Base-by-base conservation (phyloP, 2,329 filamentous ascomycete species). In the Chrysoporthe puriensis region DNA sequence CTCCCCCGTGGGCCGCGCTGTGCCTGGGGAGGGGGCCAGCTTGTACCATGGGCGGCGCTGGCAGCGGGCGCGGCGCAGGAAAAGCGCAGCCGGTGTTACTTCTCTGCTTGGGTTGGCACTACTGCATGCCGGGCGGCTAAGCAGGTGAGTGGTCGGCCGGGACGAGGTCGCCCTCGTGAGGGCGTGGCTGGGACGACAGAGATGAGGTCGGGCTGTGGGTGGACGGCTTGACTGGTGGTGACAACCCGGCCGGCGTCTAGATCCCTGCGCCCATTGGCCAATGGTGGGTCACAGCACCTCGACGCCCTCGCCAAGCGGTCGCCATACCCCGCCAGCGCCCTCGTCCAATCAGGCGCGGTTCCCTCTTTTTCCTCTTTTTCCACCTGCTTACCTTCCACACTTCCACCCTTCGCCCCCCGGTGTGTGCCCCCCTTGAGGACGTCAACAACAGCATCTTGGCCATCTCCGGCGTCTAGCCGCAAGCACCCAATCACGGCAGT, bases 91-190 rank as follows among this genome's bases (percentile, higher is more conserved):
- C 71, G 70, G 70, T 73, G 71, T 73, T 72, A 66, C 48, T 73
- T 70, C 68, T 72, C 74, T 67, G 70, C 73, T 67, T 56, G 70
- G 70, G 44, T 32, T 32, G 73, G 75, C 75, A 73, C 75, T 73
- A 75, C 77, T 79, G 79, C 78, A 80, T 67, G 74, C 67, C 74
- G 76, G 78, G 79, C 79, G 79, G 79, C 73, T 81, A 81, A 77
- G 75, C 75, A 75, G 70, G 69, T 72, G 73, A 72, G 70, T 70
- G 73, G 69, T 66, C 63, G 67, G 74, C 71, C 71, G 61, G 26
- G 62, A 60, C 50, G 42, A 46, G 67, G 42, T 26, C 2, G 26
- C 26, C 26, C 26, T 26, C 26, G 26, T 26, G 26, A 26, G 26
- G 26, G 26, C 26, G 26, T 26, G 26, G 26, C 26, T 26, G 26